Conservation (phyloP, 2,329 filamentous ascomycete genomes). For the Colletotrichum kahawae region DNA sequence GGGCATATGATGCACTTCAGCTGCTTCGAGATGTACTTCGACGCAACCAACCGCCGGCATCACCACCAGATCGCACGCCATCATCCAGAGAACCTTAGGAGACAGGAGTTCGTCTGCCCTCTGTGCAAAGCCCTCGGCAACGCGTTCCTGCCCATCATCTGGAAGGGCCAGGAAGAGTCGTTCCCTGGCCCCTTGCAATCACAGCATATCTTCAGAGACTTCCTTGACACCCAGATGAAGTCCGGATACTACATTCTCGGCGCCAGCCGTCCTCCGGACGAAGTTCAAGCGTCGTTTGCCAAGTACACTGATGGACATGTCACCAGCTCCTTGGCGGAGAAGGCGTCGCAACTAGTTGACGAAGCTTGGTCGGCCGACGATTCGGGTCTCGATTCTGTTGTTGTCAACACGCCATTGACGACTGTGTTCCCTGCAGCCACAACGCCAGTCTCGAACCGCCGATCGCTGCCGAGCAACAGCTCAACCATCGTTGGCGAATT, state of each 20-base stretch:
- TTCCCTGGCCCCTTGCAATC: slow-evolving; percentile 76
- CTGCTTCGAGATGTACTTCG: slow-evolving; percentile 92
- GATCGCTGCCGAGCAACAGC: slow-evolving; percentile 36
- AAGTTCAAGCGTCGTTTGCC: slow-evolving; percentile 38
- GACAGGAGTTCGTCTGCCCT: slow-evolving; percentile 93
- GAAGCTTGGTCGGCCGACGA: slow-evolving; percentile 47
- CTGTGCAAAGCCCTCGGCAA: slow-evolving; percentile 97
- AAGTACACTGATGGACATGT: slow-evolving; percentile 42
- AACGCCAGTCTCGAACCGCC: slow-evolving; percentile 38
- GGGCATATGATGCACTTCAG: slow-evolving; percentile 98
- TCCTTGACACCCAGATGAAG: slow-evolving; percentile 66
- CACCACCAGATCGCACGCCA: slow-evolving; percentile 91
- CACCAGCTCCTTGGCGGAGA: slow-evolving; percentile 45
- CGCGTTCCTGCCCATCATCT: slow-evolving; percentile 90
- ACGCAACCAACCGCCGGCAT: slow-evolving; percentile 83
- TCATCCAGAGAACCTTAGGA: slow-evolving; percentile 80
- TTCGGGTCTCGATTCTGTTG: slow-evolving; percentile 32
- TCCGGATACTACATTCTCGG: slow-evolving; percentile 46
- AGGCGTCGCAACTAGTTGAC: slow-evolving; percentile 37
- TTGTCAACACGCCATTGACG: slow-evolving; percentile 46
- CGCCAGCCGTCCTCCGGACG: slow-evolving; percentile 35
- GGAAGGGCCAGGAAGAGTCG: slow-evolving; percentile 88
- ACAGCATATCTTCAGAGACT: slow-evolving; percentile 67
- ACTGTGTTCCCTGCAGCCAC: slow-evolving; percentile 45
- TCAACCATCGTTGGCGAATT: slow-evolving; percentile 56